phyloP scores from a whole-genome alignment of 2,329 filamentous ascomycete genomes.

The Aciculosporium take region DNA sequence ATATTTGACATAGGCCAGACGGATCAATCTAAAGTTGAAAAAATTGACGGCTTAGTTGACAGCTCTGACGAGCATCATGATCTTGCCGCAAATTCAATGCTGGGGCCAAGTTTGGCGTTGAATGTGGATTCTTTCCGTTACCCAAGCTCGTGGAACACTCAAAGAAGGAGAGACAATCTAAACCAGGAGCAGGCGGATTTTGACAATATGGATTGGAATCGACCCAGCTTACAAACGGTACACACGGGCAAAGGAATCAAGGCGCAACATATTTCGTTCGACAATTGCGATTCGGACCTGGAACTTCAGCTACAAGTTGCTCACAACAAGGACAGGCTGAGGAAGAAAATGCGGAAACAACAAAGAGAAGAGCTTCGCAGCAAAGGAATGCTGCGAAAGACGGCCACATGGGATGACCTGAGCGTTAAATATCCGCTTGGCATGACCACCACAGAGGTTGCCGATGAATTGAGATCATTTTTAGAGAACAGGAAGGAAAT shows the following conservation, averaged over 20 bases:
- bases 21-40: not conserved
- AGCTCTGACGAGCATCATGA: slow-evolving; percentile 13
- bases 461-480: slow-evolving; percentile 59
- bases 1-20: not conserved
- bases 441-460: slow-evolving; percentile 56
- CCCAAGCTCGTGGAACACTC: not conserved
- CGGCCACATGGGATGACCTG: slow-evolving; percentile 41
- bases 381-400: slow-evolving; percentile 50
- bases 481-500: slow-evolving; percentile 47
- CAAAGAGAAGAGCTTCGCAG: slow-evolving; percentile 55
- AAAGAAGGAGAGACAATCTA: not conserved
- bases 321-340: slow-evolving; percentile 54
- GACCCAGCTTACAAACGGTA: slow-evolving; percentile 44
- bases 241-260: slow-evolving; percentile 50
- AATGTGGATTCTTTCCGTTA: not conserved
- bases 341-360: slow-evolving; percentile 56
- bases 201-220: slow-evolving; percentile 73
- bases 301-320: slow-evolving; percentile 42
- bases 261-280: slow-evolving; percentile 33
- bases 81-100: slow-evolving; percentile 12
- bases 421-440: slow-evolving; percentile 59
- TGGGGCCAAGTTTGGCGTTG: not conserved
- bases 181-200: slow-evolving; percentile 45
- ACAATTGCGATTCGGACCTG: slow-evolving; percentile 53
- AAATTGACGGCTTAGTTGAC: not conserved